These are phyloP conservation scores for Lodderomyces parapsilosis DNA, from an alignment of 1,139 yeast species.

Conservation along the genomic window DNA sequence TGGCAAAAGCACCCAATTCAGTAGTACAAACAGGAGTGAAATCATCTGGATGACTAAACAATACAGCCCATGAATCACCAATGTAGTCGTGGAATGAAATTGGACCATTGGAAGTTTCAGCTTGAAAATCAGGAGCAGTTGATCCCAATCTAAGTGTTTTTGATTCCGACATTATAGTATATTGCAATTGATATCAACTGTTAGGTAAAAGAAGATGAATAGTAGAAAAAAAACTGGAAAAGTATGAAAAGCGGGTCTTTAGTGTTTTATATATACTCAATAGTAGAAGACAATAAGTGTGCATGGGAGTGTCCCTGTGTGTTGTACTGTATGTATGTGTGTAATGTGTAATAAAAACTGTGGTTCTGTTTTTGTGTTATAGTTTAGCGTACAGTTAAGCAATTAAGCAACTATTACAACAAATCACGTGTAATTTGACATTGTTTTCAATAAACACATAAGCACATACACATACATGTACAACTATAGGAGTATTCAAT, in stretches of 20 bases:
- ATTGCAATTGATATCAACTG: neutral
- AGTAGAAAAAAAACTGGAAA: neutral
- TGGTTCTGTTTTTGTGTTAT: neutral
- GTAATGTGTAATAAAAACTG: neutral
- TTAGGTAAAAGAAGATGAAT: neutral
- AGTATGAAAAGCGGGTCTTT: neutral
- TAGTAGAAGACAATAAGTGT: too few species aligned
- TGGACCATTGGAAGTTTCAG: constrained; percentile 72
- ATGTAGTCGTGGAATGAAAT: constrained; percentile 75
- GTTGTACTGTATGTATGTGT: neutral
- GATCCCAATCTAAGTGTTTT: constrained; percentile 51
- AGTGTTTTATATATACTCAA: neutral
- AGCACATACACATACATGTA: too few species aligned
- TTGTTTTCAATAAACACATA: too few species aligned
- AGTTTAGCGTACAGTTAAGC: too few species aligned
- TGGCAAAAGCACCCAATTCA: constrained; percentile 85
- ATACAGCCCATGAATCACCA: constrained; percentile 74
- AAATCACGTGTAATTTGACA: constrained; percentile 1
- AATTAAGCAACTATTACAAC: constrained; percentile 1
- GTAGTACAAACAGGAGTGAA: constrained; percentile 91
- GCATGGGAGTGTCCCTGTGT: too few species aligned
- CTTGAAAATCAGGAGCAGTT: constrained; percentile 75
- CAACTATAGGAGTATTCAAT: too few species aligned
- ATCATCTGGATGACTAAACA: constrained; percentile 86
- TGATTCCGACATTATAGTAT: neutral